Evolutionary conservation across 139 green algal species (phyloP).

Genomic region (Chlorella vulgaris): DNA sequence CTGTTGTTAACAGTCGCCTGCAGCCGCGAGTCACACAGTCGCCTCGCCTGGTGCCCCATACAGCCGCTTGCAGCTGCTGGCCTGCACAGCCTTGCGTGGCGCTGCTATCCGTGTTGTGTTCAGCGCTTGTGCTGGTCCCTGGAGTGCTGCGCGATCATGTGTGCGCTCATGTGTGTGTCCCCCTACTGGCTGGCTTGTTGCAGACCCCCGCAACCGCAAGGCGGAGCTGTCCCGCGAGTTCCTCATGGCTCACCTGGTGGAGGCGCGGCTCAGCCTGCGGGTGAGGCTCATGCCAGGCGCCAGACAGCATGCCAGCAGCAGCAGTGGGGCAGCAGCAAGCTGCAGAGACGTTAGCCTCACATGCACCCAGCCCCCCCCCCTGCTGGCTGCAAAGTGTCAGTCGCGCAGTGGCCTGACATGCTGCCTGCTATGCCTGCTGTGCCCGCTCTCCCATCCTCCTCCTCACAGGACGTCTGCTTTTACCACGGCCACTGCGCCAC

Average conservation of each 20-base stretch:
- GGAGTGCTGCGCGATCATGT: too few species aligned
- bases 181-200: not conserved
- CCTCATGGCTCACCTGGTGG: not conserved
- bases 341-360: not conserved
- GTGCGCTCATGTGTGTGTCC: not conserved
- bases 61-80: too few species aligned
- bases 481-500: conserved; percentile 30
- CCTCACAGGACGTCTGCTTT: conserved; percentile 11
- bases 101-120: too few species aligned
- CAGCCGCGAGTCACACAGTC: too few species aligned
- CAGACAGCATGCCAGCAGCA: not conserved
- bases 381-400: too few species aligned
- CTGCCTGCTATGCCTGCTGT: not conserved
- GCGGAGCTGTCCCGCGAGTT: conserved; percentile 21
- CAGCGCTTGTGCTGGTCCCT: too few species aligned
- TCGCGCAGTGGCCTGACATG: too few species aligned
- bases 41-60: too few species aligned
- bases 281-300: not conserved
- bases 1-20: too few species aligned
- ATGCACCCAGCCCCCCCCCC: too few species aligned
- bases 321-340: not conserved
- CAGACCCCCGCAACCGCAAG: conserved; percentile 33
- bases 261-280: conserved; percentile 14
- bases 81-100: too few species aligned
- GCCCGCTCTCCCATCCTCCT: not conserved